A percentile compares a stretch with the other conserved stretches of the same genome.
Conservation (phyloP, 2,329 filamentous ascomycete genomes). For the Diaporthe ampelina region DNA sequence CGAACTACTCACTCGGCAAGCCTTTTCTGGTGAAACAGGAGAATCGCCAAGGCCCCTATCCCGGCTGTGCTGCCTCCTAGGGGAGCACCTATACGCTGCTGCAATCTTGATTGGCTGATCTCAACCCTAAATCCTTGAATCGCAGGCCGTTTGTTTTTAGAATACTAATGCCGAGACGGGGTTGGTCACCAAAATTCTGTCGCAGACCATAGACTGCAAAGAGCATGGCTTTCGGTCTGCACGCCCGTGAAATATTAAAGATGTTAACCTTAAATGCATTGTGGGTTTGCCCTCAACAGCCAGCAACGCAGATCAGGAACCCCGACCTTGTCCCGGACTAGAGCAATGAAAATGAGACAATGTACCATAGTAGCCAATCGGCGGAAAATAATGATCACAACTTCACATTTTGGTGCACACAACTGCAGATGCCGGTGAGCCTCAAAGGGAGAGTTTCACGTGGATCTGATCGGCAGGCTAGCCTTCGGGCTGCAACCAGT, state of each 20-base stretch:
- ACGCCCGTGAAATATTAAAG: not conserved
- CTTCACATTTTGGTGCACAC: not conserved
- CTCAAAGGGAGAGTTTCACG: too few species aligned
- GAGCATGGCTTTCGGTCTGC: not conserved
- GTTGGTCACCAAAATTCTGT: not conserved
- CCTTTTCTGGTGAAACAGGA: constrained; percentile 6
- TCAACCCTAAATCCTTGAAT: not conserved
- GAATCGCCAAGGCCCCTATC: not conserved
- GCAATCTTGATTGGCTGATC: constrained; percentile 8
- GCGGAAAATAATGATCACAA: not conserved
- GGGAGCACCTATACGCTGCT: not conserved
- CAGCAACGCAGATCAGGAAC: not conserved
- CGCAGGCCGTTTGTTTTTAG: not conserved
- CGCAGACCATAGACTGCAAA: not conserved
- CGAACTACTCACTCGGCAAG: constrained; percentile 9
- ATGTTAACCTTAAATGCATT: not conserved
- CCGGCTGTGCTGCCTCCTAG: too few species aligned
- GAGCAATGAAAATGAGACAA: not conserved
- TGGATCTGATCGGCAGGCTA: too few species aligned
- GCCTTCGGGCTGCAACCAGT: too few species aligned
- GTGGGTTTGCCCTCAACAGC: too few species aligned
- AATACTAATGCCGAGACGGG: not conserved
- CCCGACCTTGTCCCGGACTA: not conserved
- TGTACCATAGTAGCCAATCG: not conserved
- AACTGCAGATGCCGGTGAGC: not conserved